Base-by-base conservation (phyloP, 306 rosid genomes). In the Fragaria ananassa region DNA sequence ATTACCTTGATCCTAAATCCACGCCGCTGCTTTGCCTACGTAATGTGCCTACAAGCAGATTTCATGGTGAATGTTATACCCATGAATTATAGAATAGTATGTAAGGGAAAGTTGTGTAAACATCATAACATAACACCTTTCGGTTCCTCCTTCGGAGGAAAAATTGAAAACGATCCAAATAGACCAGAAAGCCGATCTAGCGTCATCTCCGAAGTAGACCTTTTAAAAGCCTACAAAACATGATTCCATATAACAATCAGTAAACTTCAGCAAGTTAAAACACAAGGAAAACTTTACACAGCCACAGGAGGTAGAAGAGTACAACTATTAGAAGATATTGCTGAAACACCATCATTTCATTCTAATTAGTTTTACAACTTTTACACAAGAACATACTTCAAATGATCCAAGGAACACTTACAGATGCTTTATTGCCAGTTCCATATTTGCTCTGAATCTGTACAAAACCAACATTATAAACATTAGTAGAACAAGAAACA, bases 381-480 rank as follows among this genome's bases (percentile, higher is more conserved):
- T 8, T 19, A 54, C 35, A 19, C 17, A 11, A 12, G 23, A 74
- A 73, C n/a, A 57, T 19, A 70, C 39, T 4, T 65, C 64, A 4
- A 74, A 53, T 70, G 25, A 5, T 10, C 23, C 12, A 10, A 29
- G 21, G 60, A 45, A 49, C 69, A n/a, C 93, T 91, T 88, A 96
- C 98, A 77, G 85, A 83, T 83, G 88, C 96, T 74, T 83, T 88
- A 81, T 76, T 90, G 79, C 81, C 63, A 74, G 83, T 74, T 19
- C 98, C 93, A 77, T 87, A 92, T 89, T 85, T 96, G 85, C 97
- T 87, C 80, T 91, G 98, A 53, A 91, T 81, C 98, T 96, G 93
- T 68, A 77, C 29, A 75, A 23, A 71, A 3, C 21, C 79, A 80
- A 34, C 83, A 74, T 68, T 35, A 65, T 15, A 44, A 64, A 49